phyloP scores from a whole-genome alignment of 495 filamentous ascomycete genomes.

The Xylaria flabelliformis region DNA sequence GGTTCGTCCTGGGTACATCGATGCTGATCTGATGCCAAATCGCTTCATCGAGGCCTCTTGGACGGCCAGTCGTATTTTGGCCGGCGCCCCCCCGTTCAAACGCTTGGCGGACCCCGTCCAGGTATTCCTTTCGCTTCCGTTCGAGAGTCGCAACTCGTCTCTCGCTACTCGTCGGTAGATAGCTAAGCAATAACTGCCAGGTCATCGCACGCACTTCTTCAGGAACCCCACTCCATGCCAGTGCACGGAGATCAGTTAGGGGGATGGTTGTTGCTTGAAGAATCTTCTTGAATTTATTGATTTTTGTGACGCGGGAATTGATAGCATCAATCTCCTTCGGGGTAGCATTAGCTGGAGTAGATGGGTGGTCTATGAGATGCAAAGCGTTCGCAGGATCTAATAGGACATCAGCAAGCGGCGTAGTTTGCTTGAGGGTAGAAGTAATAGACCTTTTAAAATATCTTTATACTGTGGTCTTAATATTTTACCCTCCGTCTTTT shows the following conservation, averaged over 20 bases:
- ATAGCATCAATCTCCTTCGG: slow-evolving; percentile 87
- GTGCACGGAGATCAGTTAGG: slow-evolving; percentile 77
- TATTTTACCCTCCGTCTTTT: slow-evolving; percentile 91
- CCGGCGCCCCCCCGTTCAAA: slow-evolving; percentile 72
- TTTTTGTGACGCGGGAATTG: slow-evolving; percentile 85
- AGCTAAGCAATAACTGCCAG: slow-evolving; percentile 95
- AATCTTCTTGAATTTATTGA: slow-evolving; percentile 98
- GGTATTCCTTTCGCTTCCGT: slow-evolving; percentile 93
- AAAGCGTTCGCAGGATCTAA: slow-evolving; percentile 92
- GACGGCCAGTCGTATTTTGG: slow-evolving; percentile 53
- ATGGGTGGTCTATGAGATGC: slow-evolving; percentile 88
- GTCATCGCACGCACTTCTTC: slow-evolving; percentile 97
- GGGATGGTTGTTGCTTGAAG: slow-evolving; percentile 90
- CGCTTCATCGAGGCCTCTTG: slow-evolving; percentile 86
- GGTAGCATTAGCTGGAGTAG: slow-evolving; percentile 73
- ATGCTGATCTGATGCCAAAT: slow-evolving; percentile 99
- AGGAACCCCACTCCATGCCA: slow-evolving; percentile 92
- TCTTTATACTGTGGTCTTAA: slow-evolving; percentile 97
- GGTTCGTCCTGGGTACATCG: slow-evolving; percentile 95
- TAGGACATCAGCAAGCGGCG: slow-evolving; percentile 29
- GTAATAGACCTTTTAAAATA: slow-evolving; percentile 71
- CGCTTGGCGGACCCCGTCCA: slow-evolving; percentile 93
- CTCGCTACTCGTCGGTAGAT: slow-evolving; percentile 93
- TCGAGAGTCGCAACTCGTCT: slow-evolving; percentile 88
- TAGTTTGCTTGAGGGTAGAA: slow-evolving; percentile 14